Conservation (phyloP, 1,284 basidiomycete species). For the Cutaneotrichosporon mucoides region DNA sequence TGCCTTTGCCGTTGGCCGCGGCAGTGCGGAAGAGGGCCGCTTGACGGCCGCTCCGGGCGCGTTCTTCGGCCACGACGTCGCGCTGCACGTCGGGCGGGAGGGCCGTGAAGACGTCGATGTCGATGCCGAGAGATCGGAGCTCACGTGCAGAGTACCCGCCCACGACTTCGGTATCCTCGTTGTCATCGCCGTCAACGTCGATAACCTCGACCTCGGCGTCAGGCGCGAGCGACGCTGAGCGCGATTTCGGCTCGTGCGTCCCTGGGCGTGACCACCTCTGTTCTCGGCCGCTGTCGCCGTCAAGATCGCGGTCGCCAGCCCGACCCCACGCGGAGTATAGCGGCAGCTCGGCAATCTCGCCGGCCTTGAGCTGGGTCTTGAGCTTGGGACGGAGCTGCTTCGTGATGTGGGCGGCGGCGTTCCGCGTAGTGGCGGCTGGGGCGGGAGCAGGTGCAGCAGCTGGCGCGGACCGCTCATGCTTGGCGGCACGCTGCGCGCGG, state of each 20-base stretch:
- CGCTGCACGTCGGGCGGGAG: conserved; percentile 65
- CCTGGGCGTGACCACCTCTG: neutral
- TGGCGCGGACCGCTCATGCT: neutral
- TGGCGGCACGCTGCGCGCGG: too few relatives aligned
- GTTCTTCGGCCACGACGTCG: conserved; percentile 63
- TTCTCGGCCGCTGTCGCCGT: too few relatives aligned
- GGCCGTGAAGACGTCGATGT: conserved; percentile 64
- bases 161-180: neutral
- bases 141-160: conserved; percentile 50
- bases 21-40: conserved; percentile 25
- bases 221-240: neutral
- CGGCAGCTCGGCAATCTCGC: conserved; percentile 31
- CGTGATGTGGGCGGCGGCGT: conserved; percentile 43
- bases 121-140: conserved; percentile 62
- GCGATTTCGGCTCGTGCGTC: neutral
- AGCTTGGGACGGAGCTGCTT: conserved; percentile 40
- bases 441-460: neutral
- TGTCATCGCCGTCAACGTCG: conserved; percentile 1
- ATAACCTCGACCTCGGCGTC: neutral
- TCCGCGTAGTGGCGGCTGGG: neutral
- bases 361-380: conserved; percentile 38
- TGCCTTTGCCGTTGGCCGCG: too few relatives aligned
- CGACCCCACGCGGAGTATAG: conserved; percentile 38
- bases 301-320: neutral
- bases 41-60: conserved; percentile 42